These are phyloP conservation scores for Ilyonectria sp. DNA, from an alignment of 2,329 filamentous ascomycete species.

Conservation along the genomic window DNA sequence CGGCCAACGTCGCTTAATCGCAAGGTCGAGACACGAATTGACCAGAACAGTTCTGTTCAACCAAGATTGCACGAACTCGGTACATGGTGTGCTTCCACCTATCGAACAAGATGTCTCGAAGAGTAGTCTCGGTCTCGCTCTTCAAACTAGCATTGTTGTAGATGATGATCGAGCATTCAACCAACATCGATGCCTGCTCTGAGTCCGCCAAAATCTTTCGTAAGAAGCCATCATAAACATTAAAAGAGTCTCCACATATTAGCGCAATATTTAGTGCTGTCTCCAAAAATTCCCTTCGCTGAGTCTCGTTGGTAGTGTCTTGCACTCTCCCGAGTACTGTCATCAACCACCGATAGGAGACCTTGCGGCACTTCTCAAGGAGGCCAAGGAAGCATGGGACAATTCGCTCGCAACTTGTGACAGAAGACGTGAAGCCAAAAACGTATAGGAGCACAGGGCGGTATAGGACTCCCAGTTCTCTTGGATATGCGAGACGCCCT, in stretches of 20 bases:
- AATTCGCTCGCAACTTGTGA: conserved; percentile 20
- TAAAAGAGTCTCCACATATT: conserved; percentile 37
- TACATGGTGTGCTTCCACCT: conserved; percentile 33
- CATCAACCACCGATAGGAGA: conserved; percentile 33
- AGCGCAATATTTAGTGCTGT: conserved; percentile 23
- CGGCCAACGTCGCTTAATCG: conserved; percentile 37
- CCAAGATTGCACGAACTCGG: conserved; percentile 7
- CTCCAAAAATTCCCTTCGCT: conserved; percentile 28
- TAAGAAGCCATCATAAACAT: conserved; percentile 24
- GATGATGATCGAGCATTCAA: conserved; percentile 33
- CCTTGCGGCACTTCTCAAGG: conserved; percentile 17
- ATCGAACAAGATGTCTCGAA: conserved; percentile 22
- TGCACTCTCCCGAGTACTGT: conserved; percentile 16
- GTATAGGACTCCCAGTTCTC: conserved; percentile 45
- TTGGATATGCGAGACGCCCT: conserved; percentile 19
- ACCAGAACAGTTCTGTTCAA: accelerated
- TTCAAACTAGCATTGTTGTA: conserved; percentile 16
- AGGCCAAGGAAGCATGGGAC: background rate
- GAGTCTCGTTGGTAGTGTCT: conserved; percentile 3
- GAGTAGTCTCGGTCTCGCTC: too few species aligned
- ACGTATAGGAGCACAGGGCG: conserved; percentile 34
- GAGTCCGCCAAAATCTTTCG: conserved; percentile 2
- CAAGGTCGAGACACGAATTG: conserved; percentile 31
- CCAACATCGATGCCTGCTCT: conserved; percentile 28
- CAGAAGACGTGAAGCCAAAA: conserved; percentile 37